These are phyloP conservation scores for Gossypium trilobum DNA, from an alignment of 441 rosid species.

Conservation along the genomic window DNA sequence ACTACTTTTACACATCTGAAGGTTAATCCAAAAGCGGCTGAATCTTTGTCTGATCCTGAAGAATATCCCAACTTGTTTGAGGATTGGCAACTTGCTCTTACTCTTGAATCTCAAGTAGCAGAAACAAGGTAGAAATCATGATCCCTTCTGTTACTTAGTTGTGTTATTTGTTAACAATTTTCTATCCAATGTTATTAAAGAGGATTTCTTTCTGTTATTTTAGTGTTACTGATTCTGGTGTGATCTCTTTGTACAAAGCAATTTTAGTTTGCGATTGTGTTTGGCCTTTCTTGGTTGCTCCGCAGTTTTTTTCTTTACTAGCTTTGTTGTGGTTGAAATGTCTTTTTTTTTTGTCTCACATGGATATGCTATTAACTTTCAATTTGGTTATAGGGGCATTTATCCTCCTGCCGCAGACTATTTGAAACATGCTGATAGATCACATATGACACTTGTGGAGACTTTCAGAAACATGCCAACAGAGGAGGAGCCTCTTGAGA, in stretches of 20 bases:
- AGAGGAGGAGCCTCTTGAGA: constrained; percentile 66
- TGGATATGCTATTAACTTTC: constrained; percentile 15
- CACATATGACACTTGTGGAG: constrained; percentile 64
- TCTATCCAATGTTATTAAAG: constrained; percentile 16
- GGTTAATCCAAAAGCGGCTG: constrained; percentile 97
- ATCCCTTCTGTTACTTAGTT: neutral
- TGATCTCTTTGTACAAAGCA: neutral
- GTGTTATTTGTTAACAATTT: neutral
- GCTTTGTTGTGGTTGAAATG: neutral
- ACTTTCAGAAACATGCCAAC: constrained; percentile 71
- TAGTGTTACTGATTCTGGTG: neutral
- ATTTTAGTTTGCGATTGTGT: neutral
- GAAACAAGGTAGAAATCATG: constrained; percentile 51
- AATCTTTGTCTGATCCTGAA: constrained; percentile 91
- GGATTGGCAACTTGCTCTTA: constrained; percentile 87
- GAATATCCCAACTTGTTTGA: constrained; percentile 95
- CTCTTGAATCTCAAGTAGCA: constrained; percentile 64
- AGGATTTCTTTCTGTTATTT: neutral
- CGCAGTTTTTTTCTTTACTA: neutral
- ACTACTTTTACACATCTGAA: constrained; percentile 24
- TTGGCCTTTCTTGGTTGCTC: neutral
- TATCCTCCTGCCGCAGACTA: constrained; percentile 64
- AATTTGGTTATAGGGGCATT: constrained; percentile 40
- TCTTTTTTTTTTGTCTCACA: neutral
- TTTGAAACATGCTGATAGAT: constrained; percentile 45